Evolutionary conservation across 371 early-diverging fungal genomes (phyloP).

Genomic region (Mortierella sp.): DNA sequence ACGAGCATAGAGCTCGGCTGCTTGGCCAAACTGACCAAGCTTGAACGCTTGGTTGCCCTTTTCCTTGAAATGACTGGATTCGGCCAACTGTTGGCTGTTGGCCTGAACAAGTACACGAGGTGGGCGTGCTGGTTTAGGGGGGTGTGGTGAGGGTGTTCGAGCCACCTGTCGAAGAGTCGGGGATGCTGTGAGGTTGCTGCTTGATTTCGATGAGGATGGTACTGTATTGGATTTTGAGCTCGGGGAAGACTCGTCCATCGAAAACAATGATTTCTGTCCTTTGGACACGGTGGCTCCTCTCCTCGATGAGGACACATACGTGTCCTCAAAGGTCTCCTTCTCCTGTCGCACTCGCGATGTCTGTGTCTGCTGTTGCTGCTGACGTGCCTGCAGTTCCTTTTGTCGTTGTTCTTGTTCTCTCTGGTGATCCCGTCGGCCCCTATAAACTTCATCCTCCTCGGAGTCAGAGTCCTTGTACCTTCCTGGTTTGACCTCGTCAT

Average conservation of each 20-base stretch:
- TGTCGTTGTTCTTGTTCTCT: conserved; percentile 19
- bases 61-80: conserved; percentile 62
- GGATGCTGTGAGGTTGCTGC: conserved; percentile 9
- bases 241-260: conserved; percentile 19
- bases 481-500: conserved; percentile 51
- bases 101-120: conserved; percentile 46
- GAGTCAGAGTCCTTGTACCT: conserved; percentile 57
- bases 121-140: conserved; percentile 38
- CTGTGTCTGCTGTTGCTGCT: conserved; percentile 4
- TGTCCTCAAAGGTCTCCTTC: conserved; percentile 54
- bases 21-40: conserved; percentile 88
- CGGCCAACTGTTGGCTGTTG: conserved; percentile 37
- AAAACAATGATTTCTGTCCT: conserved; percentile 19
- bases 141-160: conserved; percentile 30
- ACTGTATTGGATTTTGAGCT: conserved; percentile 3
- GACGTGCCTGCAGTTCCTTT: conserved; percentile 29
- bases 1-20: conserved; percentile 76
- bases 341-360: conserved; percentile 32
- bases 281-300: conserved; percentile 43
- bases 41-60: conserved; percentile 87
- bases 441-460: conserved; percentile 53
- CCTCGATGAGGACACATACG: conserved; percentile 68
- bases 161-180: conserved; percentile 12
- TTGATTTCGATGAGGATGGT: too few species aligned
- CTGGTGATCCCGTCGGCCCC: conserved; percentile 29